Conservation (phyloP, 1,284 basidiomycete genomes). For the Ceratobasidium sp. region DNA sequence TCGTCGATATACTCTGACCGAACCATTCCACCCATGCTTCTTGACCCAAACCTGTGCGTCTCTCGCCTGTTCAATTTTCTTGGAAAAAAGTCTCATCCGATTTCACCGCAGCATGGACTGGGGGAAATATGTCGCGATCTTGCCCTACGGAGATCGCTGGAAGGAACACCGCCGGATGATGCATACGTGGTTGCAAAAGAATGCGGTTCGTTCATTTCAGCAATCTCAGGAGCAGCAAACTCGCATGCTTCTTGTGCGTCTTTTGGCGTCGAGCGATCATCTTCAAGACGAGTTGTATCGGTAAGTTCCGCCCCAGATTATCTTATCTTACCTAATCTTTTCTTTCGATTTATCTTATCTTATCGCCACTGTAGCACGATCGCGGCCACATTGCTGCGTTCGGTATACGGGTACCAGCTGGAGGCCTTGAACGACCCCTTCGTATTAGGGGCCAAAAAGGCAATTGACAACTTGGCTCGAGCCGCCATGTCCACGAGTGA, state of each 20-base stretch:
- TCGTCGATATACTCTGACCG: conserved; percentile 46
- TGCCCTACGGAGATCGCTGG: conserved; percentile 31
- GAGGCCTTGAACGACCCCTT: conserved; percentile 23
- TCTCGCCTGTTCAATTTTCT: not conserved
- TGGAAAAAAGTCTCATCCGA: not conserved
- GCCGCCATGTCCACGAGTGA: conserved; percentile 34
- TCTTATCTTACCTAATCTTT: not conserved
- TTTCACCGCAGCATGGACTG: conserved; percentile 18
- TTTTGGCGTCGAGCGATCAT: conserved; percentile 4
- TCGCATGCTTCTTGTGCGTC: conserved; percentile 23
- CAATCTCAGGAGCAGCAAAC: conserved; percentile 26
- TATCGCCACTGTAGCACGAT: not conserved
- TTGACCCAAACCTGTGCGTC: conserved; percentile 19
- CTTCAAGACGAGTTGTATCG: conserved; percentile 27
- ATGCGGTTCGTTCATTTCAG: conserved; percentile 9
- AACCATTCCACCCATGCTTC: conserved; percentile 38
- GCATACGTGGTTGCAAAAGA: conserved; percentile 39
- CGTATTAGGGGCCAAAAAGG: conserved; percentile 9
- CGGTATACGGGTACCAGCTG: conserved; percentile 32
- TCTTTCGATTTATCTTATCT: not conserved
- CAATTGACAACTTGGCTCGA: conserved; percentile 22
- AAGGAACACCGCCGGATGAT: conserved; percentile 37
- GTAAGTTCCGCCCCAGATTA: not conserved
- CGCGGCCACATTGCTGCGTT: conserved; percentile 18
- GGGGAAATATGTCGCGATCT: conserved; percentile 18